These are phyloP conservation scores for Exophiala mesophila DNA, from an alignment of 2,329 filamentous ascomycete genomes.

Conservation along the genomic window DNA sequence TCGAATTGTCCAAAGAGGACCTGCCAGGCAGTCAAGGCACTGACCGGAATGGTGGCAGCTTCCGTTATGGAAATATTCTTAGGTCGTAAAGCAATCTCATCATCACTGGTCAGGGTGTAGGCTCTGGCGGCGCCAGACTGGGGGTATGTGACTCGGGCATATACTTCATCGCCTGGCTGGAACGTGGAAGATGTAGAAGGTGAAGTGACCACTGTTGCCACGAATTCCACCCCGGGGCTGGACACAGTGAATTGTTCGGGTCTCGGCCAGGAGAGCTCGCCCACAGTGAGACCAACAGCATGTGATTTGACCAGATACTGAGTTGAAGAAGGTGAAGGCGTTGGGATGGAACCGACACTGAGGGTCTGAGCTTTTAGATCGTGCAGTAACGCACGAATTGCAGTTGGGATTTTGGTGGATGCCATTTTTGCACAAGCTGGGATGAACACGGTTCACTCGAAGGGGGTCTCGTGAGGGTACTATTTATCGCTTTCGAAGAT, in stretches of 20 bases:
- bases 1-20: conserved; percentile 39
- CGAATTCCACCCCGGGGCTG: conserved; percentile 41
- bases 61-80: conserved; percentile 34
- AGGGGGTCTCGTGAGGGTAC: no score
- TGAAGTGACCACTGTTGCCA: conserved; percentile 35
- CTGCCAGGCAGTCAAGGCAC: conserved; percentile 42
- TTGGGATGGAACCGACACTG: conserved; percentile 21
- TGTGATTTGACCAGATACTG: conserved; percentile 41
- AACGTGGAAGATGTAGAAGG: conserved; percentile 35
- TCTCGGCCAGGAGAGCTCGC: conserved; percentile 42
- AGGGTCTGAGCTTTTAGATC: conserved; percentile 18
- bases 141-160: conserved; percentile 33
- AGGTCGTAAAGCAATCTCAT: conserved; percentile 37
- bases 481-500: no score
- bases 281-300: conserved; percentile 37
- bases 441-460: no score
- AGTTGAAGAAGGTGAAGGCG: conserved; percentile 23
- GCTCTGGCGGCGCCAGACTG: conserved; percentile 37
- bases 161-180: conserved; percentile 37
- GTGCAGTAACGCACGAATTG: conserved; percentile 20
- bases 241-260: conserved; percentile 26
- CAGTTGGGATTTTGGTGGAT: conserved; percentile 9
- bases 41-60: conserved; percentile 38
- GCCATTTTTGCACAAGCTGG: conserved; percentile 7
- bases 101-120: conserved; percentile 32